These are phyloP conservation scores for Tilletiopsis washingtonensis DNA, from an alignment of 1,284 basidiomycete species.

Conservation along the genomic window DNA sequence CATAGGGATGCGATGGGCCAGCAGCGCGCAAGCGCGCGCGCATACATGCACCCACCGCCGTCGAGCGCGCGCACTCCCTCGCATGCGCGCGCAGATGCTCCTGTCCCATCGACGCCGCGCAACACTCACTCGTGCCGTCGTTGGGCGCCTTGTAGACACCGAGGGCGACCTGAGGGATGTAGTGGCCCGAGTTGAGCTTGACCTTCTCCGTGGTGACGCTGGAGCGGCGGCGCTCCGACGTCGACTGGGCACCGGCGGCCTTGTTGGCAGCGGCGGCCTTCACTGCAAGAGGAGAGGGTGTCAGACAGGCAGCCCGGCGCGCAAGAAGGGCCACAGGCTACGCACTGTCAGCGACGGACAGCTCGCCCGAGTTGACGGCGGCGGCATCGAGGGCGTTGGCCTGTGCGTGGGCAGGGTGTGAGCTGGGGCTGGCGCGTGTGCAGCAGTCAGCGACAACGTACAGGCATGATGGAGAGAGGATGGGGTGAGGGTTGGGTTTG, in stretches of 20 bases:
- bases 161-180: constrained; percentile 43
- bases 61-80: no score
- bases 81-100: no score
- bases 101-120: background rate
- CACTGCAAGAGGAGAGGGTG: background rate
- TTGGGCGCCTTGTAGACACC: constrained; percentile 47
- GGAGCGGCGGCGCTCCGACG: constrained; percentile 3
- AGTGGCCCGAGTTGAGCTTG: constrained; percentile 40
- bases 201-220: constrained; percentile 38
- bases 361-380: constrained; percentile 1
- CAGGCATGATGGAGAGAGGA: no score
- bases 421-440: no score
- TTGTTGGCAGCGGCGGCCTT: constrained; percentile 1
- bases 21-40: no score
- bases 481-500: no score
- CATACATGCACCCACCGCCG: no score
- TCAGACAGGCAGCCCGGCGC: background rate
- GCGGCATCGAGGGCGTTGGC: constrained; percentile 1
- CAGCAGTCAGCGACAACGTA: no score
- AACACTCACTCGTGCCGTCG: constrained; percentile 30
- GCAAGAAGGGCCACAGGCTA: no score
- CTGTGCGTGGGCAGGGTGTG: background rate
- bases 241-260: background rate
- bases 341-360: constrained; percentile 3
- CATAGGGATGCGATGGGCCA: no score